A percentile compares a stretch with the other conserved stretches of the same genome.
phyloP scores from a whole-genome alignment of 306 rosid species.

The Dryas alaskensis region DNA sequence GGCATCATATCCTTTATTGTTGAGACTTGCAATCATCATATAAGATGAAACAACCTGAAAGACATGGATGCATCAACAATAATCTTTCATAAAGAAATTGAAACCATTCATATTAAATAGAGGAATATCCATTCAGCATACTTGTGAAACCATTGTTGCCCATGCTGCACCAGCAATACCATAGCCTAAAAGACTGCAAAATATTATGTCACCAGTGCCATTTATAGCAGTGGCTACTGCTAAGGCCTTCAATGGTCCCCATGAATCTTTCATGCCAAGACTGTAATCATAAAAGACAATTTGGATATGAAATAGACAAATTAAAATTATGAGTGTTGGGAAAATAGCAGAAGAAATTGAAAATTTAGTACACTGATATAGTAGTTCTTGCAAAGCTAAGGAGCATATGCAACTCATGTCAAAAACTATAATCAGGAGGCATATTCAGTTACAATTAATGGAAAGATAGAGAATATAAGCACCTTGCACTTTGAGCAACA shows the following conservation, averaged over 20 bases:
- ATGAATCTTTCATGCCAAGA: slow-evolving; percentile 92
- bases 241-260: slow-evolving; percentile 85
- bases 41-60: slow-evolving; percentile 75
- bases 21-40: slow-evolving; percentile 79
- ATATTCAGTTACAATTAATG: slow-evolving; percentile 6
- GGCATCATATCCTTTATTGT: slow-evolving; percentile 69
- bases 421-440: too few species aligned
- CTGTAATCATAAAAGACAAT: slow-evolving; percentile 18
- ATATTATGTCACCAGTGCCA: slow-evolving; percentile 59
- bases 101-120: neutral
- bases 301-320: neutral
- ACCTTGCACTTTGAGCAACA: slow-evolving; percentile 88
- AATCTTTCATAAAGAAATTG: neutral
- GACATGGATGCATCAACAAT: slow-evolving; percentile 9
- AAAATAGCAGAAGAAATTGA: slow-evolving; percentile 1
- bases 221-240: slow-evolving; percentile 56
- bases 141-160: slow-evolving; percentile 83
- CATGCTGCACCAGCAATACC: slow-evolving; percentile 89
- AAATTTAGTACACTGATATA: too few species aligned
- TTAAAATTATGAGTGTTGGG: neutral
- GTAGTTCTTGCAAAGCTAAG: too few species aligned
- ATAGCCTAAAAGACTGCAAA: slow-evolving; percentile 54
- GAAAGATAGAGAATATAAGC: slow-evolving; percentile 16
- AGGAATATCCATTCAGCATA: slow-evolving; percentile 23
- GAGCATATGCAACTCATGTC: neutral